Percentiles rank a stretch among this genome's conserved stretches.
Conservation (phyloP, 768 basidiomycete genomes). For the Mycena pura region DNA sequence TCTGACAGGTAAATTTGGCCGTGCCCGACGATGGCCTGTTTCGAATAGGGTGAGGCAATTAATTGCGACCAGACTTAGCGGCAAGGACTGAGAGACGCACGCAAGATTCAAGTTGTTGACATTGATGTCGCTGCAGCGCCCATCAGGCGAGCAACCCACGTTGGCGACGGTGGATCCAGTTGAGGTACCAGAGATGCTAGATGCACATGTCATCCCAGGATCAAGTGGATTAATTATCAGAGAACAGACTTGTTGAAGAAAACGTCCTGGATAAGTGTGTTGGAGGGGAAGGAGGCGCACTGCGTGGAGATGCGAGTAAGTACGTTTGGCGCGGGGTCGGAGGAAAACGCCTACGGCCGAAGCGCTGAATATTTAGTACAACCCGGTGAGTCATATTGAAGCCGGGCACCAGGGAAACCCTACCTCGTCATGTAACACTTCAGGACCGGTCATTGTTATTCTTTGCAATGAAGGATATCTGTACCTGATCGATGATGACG, state of each 20-base stretch:
- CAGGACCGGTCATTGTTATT: no score
- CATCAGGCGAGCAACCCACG: slow-evolving; percentile 62
- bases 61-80: neutral
- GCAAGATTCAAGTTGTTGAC: slow-evolving; percentile 52
- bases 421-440: slow-evolving; percentile 22
- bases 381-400: no score
- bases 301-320: no score
- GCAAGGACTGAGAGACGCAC: slow-evolving; percentile 38
- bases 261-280: slow-evolving; percentile 62
- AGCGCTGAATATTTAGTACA: slow-evolving; percentile 59
- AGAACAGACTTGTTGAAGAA: slow-evolving; percentile 55
- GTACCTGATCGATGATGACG: slow-evolving; percentile 62
- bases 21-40: slow-evolving; percentile 48
- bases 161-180: slow-evolving; percentile 60
- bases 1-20: slow-evolving; percentile 59
- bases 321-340: neutral
- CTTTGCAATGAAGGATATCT: neutral
- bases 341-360: slow-evolving; percentile 28
- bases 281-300: no score
- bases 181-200: slow-evolving; percentile 64
- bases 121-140: slow-evolving; percentile 55
- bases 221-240: neutral
- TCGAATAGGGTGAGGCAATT: neutral
- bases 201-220: slow-evolving; percentile 3
- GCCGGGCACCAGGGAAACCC: no score